phyloP scores from a whole-genome alignment of 257 asterid species.

The Catharanthus roseus region DNA sequence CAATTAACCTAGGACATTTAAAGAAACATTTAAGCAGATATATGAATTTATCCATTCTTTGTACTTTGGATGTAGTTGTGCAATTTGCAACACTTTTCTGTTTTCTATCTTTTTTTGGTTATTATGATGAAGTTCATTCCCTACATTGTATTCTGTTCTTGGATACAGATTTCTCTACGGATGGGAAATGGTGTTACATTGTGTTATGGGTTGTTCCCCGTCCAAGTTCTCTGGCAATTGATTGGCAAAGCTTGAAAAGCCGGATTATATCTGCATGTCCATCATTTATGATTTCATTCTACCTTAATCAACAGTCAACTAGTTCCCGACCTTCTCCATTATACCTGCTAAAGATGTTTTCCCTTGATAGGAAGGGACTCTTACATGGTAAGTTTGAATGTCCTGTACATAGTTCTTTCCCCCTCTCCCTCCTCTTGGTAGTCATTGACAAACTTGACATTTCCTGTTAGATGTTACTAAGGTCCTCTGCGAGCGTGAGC shows the following conservation, averaged over 20 bases:
- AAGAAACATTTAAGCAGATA: neutral
- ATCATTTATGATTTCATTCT: conserved; percentile 32
- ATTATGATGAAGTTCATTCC: neutral
- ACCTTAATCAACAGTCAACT: conserved; percentile 26
- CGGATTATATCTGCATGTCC: conserved; percentile 41
- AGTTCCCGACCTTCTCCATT: conserved; percentile 28
- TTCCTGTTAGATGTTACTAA: conserved; percentile 40
- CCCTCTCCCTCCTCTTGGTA: neutral
- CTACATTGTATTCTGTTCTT: conserved; percentile 5
- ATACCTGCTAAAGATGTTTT: conserved; percentile 38
- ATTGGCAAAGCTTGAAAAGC: conserved; percentile 46
- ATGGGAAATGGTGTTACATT: conserved; percentile 56
- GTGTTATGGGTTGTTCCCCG: conserved; percentile 47
- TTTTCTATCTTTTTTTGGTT: neutral
- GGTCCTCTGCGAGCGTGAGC: conserved; percentile 42
- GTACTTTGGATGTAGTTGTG: neutral
- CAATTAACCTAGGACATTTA: neutral
- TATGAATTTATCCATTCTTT: neutral
- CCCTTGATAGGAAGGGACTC: conserved; percentile 43
- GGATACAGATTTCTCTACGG: conserved; percentile 46
- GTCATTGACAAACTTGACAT: neutral
- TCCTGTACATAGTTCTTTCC: neutral
- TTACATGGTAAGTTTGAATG: conserved; percentile 34
- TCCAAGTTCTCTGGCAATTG: conserved; percentile 32
- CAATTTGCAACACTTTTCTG: neutral